These are phyloP conservation scores for Cadophora gregata DNA, from an alignment of 2,329 filamentous ascomycete species.

Conservation along the genomic window DNA sequence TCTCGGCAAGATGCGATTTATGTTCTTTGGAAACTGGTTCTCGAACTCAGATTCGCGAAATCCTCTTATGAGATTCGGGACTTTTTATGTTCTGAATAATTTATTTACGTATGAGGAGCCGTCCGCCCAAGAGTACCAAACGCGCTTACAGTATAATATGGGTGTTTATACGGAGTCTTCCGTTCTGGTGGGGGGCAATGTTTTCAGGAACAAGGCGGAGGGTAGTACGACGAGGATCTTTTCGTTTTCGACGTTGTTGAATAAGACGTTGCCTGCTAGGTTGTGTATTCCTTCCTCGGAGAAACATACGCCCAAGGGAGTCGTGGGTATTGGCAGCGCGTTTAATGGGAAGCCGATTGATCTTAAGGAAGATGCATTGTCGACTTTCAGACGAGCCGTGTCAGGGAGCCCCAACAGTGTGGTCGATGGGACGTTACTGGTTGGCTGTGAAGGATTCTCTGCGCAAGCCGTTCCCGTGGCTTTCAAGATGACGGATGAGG, in stretches of 20 bases:
- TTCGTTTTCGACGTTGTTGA: conserved; percentile 12
- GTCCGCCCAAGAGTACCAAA: background rate
- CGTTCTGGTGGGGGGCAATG: conserved; percentile 11
- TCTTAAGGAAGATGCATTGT: conserved; percentile 12
- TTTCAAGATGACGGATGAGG: conserved; percentile 9
- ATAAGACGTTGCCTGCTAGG: background rate
- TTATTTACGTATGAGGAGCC: background rate
- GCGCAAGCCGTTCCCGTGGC: background rate
- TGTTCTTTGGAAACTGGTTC: conserved; percentile 20
- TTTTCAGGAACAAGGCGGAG: conserved; percentile 3
- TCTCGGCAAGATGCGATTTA: conserved; percentile 18
- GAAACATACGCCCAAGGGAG: background rate
- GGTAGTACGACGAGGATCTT: conserved; percentile 13
- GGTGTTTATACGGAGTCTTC: conserved; percentile 13
- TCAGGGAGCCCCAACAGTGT: background rate
- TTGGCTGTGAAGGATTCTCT: conserved; percentile 7
- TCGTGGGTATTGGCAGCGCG: background rate
- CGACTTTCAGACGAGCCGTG: conserved; percentile 8
- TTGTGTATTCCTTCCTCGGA: conserved; percentile 15
- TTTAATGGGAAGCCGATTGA: conserved; percentile 13
- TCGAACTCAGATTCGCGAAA: conserved; percentile 8
- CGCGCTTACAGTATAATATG: conserved; percentile 6
- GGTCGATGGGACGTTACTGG: background rate
- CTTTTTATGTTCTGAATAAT: conserved; percentile 19
- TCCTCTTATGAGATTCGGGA: conserved; percentile 15